These are phyloP conservation scores for Camellia oleifera DNA, from an alignment of 179 eudicot species.

Conservation along the genomic window DNA sequence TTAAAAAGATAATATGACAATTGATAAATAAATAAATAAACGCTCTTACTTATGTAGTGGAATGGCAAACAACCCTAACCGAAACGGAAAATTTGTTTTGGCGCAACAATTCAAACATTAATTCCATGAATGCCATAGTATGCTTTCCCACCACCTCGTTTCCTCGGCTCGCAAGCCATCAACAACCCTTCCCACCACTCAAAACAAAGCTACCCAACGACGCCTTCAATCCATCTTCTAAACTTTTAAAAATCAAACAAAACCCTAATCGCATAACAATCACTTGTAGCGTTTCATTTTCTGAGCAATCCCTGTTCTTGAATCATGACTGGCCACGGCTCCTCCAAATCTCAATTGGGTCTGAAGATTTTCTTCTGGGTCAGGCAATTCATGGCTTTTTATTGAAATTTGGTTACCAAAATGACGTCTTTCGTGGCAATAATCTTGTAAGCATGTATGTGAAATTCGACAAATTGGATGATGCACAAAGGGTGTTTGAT, in stretches of 20 bases:
- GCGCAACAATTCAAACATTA: too few species aligned
- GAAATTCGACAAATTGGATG: conserved; percentile 8
- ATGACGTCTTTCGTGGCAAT: not conserved
- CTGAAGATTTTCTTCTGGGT: conserved; percentile 7
- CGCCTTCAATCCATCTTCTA: not conserved
- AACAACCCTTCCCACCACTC: not conserved
- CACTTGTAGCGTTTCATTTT: not conserved
- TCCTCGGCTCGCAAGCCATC: not conserved
- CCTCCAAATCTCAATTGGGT: conserved; percentile 13
- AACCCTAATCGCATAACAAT: not conserved
- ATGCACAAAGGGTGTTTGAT: conserved; percentile 21
- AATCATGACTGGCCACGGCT: conserved; percentile 14
- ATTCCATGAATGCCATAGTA: too few species aligned
- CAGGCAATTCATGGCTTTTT: conserved; percentile 11
- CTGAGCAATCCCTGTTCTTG: not conserved
- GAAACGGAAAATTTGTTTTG: too few species aligned
- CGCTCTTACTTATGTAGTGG: too few species aligned
- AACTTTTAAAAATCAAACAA: not conserved
- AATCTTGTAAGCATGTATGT: conserved; percentile 5
- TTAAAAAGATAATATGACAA: too few species aligned
- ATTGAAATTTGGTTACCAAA: not conserved
- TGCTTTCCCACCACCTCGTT: too few species aligned
- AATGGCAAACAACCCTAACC: too few species aligned
- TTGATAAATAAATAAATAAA: too few species aligned
- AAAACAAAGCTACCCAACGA: not conserved